Conservation (phyloP, 106 monocot genomes). For the Acanthochlamys bracteata region DNA sequence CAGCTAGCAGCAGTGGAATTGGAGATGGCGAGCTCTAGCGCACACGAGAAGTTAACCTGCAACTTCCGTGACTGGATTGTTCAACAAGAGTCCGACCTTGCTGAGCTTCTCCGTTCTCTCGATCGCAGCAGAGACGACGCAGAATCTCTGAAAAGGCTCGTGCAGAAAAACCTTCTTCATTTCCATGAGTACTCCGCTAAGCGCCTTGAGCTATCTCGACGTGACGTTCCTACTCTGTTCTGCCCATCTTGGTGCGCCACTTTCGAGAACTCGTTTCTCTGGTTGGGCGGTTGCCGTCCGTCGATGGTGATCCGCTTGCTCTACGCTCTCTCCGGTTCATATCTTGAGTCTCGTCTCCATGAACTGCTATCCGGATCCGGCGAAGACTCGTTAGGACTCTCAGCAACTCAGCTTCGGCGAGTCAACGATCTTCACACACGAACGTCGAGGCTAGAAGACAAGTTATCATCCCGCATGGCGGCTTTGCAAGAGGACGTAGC, state of each 20-base stretch:
- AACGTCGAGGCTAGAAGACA: not conserved
- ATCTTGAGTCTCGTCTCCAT: not conserved
- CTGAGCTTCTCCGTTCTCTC: not conserved
- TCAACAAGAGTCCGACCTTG: not conserved
- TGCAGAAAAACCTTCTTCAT: not conserved
- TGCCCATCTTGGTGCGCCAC: constrained; percentile 1
- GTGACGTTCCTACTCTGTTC: not conserved
- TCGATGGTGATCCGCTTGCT: constrained; percentile 2
- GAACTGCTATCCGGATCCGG: not conserved
- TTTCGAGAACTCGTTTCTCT: constrained; percentile 1
- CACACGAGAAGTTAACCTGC: not conserved
- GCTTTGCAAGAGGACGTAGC: not conserved
- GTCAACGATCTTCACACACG: not conserved
- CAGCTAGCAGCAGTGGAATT: too few relatives aligned
- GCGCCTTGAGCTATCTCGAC: not conserved
- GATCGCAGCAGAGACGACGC: not conserved
- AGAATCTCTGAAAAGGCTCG: not conserved
- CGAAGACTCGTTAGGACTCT: not conserved
- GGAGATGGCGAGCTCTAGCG: too few relatives aligned
- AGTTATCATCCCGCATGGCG: not conserved
- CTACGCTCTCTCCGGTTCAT: not conserved
- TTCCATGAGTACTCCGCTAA: not conserved
- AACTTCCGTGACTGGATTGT: not conserved
- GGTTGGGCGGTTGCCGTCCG: constrained; percentile 1
- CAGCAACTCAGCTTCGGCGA: not conserved